Percentiles rank a stretch among this genome's conserved stretches.
phyloP scores from a whole-genome alignment of 192 early-diverging fungal genomes.

The Backusella psychrophila region DNA sequence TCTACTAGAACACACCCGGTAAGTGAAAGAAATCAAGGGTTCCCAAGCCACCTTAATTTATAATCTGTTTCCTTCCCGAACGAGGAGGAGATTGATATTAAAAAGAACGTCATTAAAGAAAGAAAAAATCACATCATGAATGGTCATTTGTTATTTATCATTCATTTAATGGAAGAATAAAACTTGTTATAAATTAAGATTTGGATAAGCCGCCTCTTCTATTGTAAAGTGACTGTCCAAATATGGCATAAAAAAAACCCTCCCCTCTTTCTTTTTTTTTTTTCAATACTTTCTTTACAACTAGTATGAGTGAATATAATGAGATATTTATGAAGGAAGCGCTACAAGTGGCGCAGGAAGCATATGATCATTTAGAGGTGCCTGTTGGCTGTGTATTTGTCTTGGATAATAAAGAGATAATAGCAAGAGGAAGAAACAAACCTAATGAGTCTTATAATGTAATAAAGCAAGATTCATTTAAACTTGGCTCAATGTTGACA shows the following conservation, averaged over 20 bases:
- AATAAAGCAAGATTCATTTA: slow-evolving; percentile 15
- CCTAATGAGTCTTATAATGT: slow-evolving; percentile 90
- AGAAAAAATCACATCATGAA: background rate
- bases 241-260: background rate
- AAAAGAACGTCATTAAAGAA: background rate
- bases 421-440: slow-evolving; percentile 82
- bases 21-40: background rate
- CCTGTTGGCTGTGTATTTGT: slow-evolving; percentile 98
- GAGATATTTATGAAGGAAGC: slow-evolving; percentile 31
- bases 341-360: slow-evolving; percentile 69
- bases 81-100: background rate
- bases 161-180: background rate
- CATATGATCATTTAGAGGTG: slow-evolving; percentile 79
- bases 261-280: background rate
- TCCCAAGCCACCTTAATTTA: background rate
- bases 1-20: no score
- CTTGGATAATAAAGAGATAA: slow-evolving; percentile 51
- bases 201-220: background rate
- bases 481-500: background rate
- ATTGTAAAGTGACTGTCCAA: background rate
- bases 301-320: slow-evolving; percentile 21
- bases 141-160: background rate
- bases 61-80: background rate
- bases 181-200: background rate
- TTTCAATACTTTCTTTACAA: background rate